Conservation (phyloP, 2,329 filamentous ascomycete species). For the Monilinia polystroma region DNA sequence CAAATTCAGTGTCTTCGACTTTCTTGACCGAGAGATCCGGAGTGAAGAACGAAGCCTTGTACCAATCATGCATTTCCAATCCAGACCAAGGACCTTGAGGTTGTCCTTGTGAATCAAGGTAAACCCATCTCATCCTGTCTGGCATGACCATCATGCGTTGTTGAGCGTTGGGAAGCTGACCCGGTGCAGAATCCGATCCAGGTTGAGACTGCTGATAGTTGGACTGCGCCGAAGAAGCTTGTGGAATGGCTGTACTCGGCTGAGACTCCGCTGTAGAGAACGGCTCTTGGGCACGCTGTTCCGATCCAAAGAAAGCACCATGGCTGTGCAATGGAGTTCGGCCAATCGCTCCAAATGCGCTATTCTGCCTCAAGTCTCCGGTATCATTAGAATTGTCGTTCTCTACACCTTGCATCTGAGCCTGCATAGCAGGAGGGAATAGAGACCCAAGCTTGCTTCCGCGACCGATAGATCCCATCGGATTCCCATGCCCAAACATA, state of each 20-base stretch:
- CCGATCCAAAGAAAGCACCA: constrained; percentile 53
- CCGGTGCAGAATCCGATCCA: constrained; percentile 53
- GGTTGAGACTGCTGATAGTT: constrained; percentile 39
- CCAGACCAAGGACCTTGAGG: constrained; percentile 95
- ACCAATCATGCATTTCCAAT: constrained; percentile 99
- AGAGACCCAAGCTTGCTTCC: constrained; percentile 82
- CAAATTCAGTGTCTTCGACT: constrained; percentile 88
- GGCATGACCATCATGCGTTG: constrained; percentile 97
- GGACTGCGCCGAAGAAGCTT: constrained; percentile 33
- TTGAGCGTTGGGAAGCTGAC: constrained; percentile 66
- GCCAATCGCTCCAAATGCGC: constrained; percentile 66
- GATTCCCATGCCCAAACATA: constrained; percentile 65
- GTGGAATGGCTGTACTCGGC: constrained; percentile 34
- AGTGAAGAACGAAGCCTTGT: constrained; percentile 97
- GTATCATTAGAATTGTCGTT: constrained; percentile 59
- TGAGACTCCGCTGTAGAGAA: constrained; percentile 35
- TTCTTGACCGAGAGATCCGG: constrained; percentile 94
- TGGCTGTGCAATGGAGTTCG: constrained; percentile 57
- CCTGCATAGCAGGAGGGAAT: constrained; percentile 86
- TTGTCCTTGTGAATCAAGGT: constrained; percentile 88
- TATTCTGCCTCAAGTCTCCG: constrained; percentile 59
- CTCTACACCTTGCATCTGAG: constrained; percentile 77
- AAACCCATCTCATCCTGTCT: constrained; percentile 97
- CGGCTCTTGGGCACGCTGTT: constrained; percentile 31
- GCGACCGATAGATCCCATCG: constrained; percentile 59